Base-by-base conservation (phyloP, 75 land plant species). In the Cunninghamia lanceolata region DNA sequence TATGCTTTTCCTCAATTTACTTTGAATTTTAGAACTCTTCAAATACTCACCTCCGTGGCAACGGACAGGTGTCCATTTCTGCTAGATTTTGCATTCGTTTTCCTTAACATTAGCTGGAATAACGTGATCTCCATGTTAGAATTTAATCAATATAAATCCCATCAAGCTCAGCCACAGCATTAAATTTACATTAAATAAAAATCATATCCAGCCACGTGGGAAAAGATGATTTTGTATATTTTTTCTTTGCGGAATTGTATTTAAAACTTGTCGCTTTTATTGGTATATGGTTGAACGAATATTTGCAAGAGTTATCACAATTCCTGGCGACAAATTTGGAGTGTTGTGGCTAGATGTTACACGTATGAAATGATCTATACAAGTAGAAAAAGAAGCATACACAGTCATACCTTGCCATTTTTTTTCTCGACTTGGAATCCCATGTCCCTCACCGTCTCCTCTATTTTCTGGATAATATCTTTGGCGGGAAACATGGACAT, bases 371-470 rank as follows among this genome's bases (percentile, higher is more conserved):
- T 56, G 4, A 3, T 56, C 25, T 3, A n/a, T n/a, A n/a, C n/a
- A n/a, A n/a, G n/a, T n/a, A n/a, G 25, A 4, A 6, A 34, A 35
- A 35, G 36, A 16, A 32, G 15, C 11, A 25, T 28, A 85, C 36
- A 40, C n/a, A n/a, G n/a, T n/a, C n/a, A n/a, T 54, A 89, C 97
- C 93, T 87, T 96, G 85, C 93, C 94, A 85, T 93, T 90, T 85
- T 86, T 91, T 79, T 86, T 91, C 82, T 88, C 87, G 1, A 93
- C 91, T 7, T 85, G 40, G 83, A 89, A 90, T 82, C 97, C 97
- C 91, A 94, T 90, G 73, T 86, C 85, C 36, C 85, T 88, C 2
- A 86, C 94, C 45, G 83, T 93, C 35, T 85, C 87, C 39, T 90
- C 94, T 28, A 93, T 94, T 82, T 87, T 94, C 81, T 88, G 86